A percentile compares a stretch with the other conserved stretches of the same genome.
Conservation (phyloP, 352 stramenopile genomes). For the Phytophthora pisi region DNA sequence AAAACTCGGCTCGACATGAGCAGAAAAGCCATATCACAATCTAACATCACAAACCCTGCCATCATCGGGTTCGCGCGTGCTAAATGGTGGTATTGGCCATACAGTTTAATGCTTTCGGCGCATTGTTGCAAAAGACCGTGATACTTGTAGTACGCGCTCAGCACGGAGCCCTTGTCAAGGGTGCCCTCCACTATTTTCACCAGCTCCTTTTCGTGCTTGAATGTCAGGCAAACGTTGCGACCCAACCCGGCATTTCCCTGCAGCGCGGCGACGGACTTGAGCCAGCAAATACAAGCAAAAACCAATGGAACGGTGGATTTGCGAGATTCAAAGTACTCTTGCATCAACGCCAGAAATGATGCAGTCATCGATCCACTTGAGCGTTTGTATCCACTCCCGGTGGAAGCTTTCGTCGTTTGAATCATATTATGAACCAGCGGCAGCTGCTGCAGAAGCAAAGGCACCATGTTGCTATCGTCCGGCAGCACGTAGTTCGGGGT, state of each 20-base stretch:
- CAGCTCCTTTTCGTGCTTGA: constrained; percentile 20
- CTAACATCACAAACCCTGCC: background rate
- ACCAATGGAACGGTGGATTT: constrained; percentile 20
- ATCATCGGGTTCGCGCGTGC: background rate
- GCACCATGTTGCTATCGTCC: background rate
- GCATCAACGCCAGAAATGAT: background rate
- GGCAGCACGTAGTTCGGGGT: background rate
- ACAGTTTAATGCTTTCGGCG: background rate
- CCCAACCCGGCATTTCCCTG: constrained; percentile 22
- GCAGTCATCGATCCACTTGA: background rate
- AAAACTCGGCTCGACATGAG: background rate
- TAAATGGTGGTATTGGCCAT: background rate
- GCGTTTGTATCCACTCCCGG: background rate
- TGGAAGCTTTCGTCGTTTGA: background rate
- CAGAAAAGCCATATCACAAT: background rate
- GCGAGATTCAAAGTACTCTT: constrained; percentile 15
- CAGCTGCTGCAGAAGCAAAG: background rate
- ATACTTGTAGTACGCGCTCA: background rate
- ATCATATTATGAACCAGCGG: background rate
- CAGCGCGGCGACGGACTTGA: constrained; percentile 30
- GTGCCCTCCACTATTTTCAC: background rate
- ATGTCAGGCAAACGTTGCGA: constrained; percentile 14
- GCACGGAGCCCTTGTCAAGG: background rate
- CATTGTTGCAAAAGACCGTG: background rate
- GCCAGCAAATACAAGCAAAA: constrained; percentile 31